Evolutionary conservation across 2,329 filamentous ascomycete species (phyloP), one percentile per base, ranked within the genome.

Genomic region (Alternaria alternata): DNA sequence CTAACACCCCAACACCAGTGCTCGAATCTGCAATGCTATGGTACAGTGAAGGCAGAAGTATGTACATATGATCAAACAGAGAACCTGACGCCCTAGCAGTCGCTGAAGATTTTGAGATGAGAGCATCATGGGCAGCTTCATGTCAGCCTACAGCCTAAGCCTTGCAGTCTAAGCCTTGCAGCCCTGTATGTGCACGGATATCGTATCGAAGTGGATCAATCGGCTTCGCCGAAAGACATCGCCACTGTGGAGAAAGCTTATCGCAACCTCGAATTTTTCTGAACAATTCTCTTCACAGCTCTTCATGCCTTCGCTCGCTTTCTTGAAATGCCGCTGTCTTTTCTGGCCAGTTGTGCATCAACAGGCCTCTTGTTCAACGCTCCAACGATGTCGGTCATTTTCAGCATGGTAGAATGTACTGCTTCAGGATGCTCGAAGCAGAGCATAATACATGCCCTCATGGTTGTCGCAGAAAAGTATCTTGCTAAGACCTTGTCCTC

Each of bases 341-440:
- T 48, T 3, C 34, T 51, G 2, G 26, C 54, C 22, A 63, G 12
- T 22, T 57, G 24, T 16, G 43, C 54, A 32, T 54, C 42, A 24
- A 28, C 24, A 44, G 32, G 22, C 3, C 48, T 56, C 4, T 30
- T 41, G 3, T 58, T 28, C 54, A 73, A 59, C 1, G 49, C 60
- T 22, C 70, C 65, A 2, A 74, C 54, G 0, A 79, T 28, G 34
- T 70, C 65, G 0, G 63, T 60, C 74, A 78, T 72, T 16, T 59
- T 65, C 34, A 74, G 43, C 67, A 77, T 51, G 4, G 68, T 75
- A 9, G 61, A 51, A 42, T 76, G 65, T 8, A 78, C 66, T 1
- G 74, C 68, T 36, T 72, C 67, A 1, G 74, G 73, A 55, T 79
- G 74, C 55, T 78, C 73, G 53, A 79, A 79, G 55, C 74, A 77